Evolutionary conservation across 225 moss, liverwort and hornwort genomes (phyloP), one percentile per base, ranked within the genome.

Genomic region (Polytrichum formosum): DNA sequence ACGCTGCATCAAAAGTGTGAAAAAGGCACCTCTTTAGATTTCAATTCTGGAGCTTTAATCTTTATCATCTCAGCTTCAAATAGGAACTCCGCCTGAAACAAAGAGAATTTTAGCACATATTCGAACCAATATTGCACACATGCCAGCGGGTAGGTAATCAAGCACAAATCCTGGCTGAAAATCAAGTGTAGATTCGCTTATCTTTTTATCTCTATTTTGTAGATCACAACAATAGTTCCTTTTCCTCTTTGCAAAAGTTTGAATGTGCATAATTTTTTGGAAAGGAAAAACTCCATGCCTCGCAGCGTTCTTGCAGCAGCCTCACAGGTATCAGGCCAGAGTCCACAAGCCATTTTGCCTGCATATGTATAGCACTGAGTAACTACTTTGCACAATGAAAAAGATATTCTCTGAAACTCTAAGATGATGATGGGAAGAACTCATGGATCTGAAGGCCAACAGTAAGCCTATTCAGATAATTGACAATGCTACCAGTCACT

Each of bases 21-120:
- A 70, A 74, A 71, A 28, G 35, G 26, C 72, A 96, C 96, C 96
- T 97, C 96, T 82, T 97, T 97, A 53, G 96, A 86, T 82, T 97
- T 97, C 75, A 97, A 33, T 65, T 97, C 96, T 28, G 90, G 90
- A 28, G 96, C 93, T 79, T 97, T 97, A 53, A 97, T 97, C 82
- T 89, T 93, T 83, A 97, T 97, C 96, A 97, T 87, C 75, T 97
- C 96, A 73, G 96, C 92, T 64, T 97, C 96, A 90, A 90, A 97
- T 56, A 97, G 72, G 83, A 97, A 97, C 69, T 97, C 96, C 73
- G 96, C 96, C 96, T 96, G 87, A 73, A 72, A 35, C 65, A 75
- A 56, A 68, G 67, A 19, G 30, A 55, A 26, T 74, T 29, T 54
- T 59, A 73, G n/a, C 73, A 58, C 59, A 68, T 33, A 30, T 37